These are phyloP conservation scores for Cryptosporidium muris DNA, from an alignment of 169 alveolate genomes.

Conservation along the genomic window DNA sequence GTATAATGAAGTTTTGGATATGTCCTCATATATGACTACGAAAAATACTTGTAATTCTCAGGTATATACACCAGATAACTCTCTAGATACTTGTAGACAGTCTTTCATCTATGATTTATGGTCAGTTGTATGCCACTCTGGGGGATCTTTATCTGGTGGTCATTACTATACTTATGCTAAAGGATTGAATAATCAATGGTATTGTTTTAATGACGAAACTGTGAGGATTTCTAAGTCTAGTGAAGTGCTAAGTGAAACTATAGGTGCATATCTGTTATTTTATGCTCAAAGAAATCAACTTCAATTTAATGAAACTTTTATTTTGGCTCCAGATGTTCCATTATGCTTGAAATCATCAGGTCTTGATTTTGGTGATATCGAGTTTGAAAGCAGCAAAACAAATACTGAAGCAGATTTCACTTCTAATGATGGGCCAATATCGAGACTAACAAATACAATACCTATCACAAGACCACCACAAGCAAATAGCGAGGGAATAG, in stretches of 20 bases:
- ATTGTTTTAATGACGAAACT: constrained; percentile 57
- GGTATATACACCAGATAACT: background rate
- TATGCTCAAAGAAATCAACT: constrained; percentile 1
- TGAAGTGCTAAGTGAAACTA: constrained; percentile 16
- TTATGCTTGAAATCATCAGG: background rate
- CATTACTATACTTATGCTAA: constrained; percentile 75
- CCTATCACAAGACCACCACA: too few species aligned
- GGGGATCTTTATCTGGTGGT: constrained; percentile 75
- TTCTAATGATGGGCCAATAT: too few species aligned
- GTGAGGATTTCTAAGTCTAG: constrained; percentile 23
- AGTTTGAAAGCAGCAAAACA: too few species aligned
- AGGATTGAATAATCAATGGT: constrained; percentile 55
- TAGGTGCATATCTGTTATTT: constrained; percentile 45
- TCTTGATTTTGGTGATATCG: too few species aligned
- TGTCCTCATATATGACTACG: constrained; percentile 38
- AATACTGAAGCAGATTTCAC: too few species aligned
- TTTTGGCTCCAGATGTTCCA: constrained; percentile 2
- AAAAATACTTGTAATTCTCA: background rate
- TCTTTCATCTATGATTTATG: constrained; percentile 71
- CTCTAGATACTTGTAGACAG: background rate
- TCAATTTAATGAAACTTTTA: background rate
- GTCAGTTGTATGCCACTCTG: constrained; percentile 78
- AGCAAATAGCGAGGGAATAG: too few species aligned
- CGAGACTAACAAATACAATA: too few species aligned
- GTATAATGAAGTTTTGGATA: constrained; percentile 25